Conservation (phyloP, 108 stramenopile species). For the Phaeodactylum tricornutum region DNA sequence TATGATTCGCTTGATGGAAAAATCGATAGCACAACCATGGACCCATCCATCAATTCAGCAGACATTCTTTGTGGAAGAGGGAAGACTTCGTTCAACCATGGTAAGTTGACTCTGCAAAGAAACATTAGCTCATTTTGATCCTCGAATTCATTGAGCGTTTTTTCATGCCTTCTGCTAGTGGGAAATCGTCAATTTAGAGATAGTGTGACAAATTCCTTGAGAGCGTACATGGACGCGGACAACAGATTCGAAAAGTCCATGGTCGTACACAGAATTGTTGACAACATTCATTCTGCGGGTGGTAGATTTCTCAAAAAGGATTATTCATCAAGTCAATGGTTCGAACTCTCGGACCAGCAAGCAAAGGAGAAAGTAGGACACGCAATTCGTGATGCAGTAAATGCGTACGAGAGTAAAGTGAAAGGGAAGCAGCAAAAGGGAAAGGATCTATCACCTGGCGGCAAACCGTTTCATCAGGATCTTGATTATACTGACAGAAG, state of each 20-base stretch:
- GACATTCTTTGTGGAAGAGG: conserved; percentile 13
- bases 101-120: conserved; percentile 2
- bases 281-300: background rate
- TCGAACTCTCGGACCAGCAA: conserved; percentile 12
- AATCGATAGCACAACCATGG: too few relatives aligned
- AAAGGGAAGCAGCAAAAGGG: background rate
- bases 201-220: background rate
- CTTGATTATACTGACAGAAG: too few relatives aligned
- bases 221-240: conserved; percentile 4
- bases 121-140: background rate
- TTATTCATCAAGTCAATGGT: conserved; percentile 11
- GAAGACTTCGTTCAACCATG: conserved; percentile 11
- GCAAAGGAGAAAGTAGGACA: conserved; percentile 26
- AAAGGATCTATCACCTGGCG: too few relatives aligned
- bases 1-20: too few relatives aligned
- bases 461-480: too few relatives aligned
- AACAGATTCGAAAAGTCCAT: conserved; percentile 7
- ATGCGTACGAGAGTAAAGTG: conserved; percentile 1
- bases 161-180: background rate
- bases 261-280: conserved; percentile 6
- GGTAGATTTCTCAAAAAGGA: conserved; percentile 17
- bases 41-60: conserved; percentile 3
- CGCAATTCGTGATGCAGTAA: conserved; percentile 18
- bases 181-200: conserved; percentile 12
- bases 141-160: background rate